Conservation (phyloP, 495 filamentous ascomycete species). For the Geoglossum glabrum region DNA sequence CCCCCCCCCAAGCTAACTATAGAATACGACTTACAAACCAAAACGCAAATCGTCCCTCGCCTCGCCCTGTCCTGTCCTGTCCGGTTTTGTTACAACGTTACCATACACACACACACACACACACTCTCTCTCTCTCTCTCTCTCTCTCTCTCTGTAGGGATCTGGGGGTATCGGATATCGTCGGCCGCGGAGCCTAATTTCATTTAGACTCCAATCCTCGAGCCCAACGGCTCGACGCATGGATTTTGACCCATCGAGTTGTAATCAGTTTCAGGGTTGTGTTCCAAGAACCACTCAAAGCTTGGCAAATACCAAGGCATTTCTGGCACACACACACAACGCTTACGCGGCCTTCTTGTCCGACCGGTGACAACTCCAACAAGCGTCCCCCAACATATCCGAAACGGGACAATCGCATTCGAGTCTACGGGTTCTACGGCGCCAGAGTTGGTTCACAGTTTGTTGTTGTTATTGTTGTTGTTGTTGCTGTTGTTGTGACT, state of each 20-base stretch:
- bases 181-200: background rate
- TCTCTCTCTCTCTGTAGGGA: too few species aligned
- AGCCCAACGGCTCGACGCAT: background rate
- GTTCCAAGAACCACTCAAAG: background rate
- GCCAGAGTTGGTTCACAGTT: background rate
- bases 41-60: too few species aligned
- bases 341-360: conserved; percentile 1
- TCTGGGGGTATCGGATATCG: background rate
- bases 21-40: too few species aligned
- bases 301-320: background rate
- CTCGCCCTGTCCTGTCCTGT: too few species aligned
- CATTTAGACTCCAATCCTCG: background rate
- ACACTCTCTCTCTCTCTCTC: too few species aligned
- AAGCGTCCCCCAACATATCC: background rate
- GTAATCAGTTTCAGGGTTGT: background rate
- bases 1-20: too few species aligned
- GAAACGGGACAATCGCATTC: background rate
- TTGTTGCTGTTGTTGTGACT: too few species aligned
- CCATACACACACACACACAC: too few species aligned
- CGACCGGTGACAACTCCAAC: conserved; percentile 2
- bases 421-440: background rate
- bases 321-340: background rate
- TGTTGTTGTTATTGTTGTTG: too few species aligned
- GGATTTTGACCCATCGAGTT: background rate
- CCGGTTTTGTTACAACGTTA: too few species aligned